phyloP scores from a whole-genome alignment of 176 grass and related monocot species.

The Puccinellia tenuiflora region DNA sequence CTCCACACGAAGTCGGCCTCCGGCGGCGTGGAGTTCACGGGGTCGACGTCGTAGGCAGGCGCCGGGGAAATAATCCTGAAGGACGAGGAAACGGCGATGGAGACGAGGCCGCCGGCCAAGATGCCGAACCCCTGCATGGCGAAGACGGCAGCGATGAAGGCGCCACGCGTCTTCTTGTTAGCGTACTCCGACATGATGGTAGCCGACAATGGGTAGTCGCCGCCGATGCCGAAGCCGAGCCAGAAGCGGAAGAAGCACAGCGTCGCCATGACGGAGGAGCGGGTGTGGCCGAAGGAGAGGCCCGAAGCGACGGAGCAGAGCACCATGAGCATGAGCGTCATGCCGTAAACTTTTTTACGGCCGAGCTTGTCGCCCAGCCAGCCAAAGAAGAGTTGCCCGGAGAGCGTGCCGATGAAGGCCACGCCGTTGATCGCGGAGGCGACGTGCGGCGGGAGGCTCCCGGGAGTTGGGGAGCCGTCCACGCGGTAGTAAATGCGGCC shows the following conservation, averaged over 20 bases:
- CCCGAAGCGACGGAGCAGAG: conserved; percentile 67
- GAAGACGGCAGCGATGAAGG: conserved; percentile 80
- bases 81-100: no score
- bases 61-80: no score
- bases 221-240: conserved; percentile 93
- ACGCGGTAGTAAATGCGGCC: conserved; percentile 51
- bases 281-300: conserved; percentile 53
- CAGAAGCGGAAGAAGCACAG: conserved; percentile 96
- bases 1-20: no score
- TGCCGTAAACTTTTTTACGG: conserved; percentile 81
- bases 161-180: conserved; percentile 62
- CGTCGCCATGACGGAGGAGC: conserved; percentile 46
- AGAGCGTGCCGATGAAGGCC: conserved; percentile 39
- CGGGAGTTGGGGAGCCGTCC: not conserved
- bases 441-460: not conserved
- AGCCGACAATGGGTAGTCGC: conserved; percentile 72
- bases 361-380: conserved; percentile 91
- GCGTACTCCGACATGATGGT: conserved; percentile 99
- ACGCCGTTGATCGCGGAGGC: not conserved
- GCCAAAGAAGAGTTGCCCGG: conserved; percentile 78
- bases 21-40: no score
- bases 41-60: no score
- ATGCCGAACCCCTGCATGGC: conserved; percentile 89
- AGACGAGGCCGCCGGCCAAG: conserved; percentile 52
- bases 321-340: conserved; percentile 81